phyloP scores from a whole-genome alignment of 2,329 filamentous ascomycete species.

The Sclerotinia subarctica region DNA sequence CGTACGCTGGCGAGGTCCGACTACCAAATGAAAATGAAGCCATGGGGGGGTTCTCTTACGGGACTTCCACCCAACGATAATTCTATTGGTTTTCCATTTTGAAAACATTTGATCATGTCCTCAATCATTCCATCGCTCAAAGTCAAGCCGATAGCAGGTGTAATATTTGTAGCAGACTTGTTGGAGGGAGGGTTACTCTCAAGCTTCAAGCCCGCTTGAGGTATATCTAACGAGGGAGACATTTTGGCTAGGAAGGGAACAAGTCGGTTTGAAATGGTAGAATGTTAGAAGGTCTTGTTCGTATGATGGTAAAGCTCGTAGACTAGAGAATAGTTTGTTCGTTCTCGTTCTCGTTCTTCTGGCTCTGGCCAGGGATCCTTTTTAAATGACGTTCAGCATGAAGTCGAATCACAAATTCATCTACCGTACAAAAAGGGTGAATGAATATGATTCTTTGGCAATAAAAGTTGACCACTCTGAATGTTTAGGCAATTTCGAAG shows the following conservation, averaged over 20 bases:
- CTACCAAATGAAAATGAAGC: constrained; percentile 17
- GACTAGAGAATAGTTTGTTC: background rate
- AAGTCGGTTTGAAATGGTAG: background rate
- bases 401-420: constrained; percentile 18
- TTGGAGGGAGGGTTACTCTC: constrained; percentile 15
- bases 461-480: background rate
- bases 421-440: constrained; percentile 6
- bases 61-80: constrained; percentile 56
- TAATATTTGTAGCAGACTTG: constrained; percentile 11
- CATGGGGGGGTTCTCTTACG: constrained; percentile 47
- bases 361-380: constrained; percentile 13
- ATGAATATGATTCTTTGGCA: background rate
- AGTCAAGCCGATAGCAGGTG: constrained; percentile 47
- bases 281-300: background rate
- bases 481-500: background rate
- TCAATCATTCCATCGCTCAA: constrained; percentile 57
- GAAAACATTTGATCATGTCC: constrained; percentile 59
- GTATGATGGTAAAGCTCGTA: background rate
- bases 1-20: background rate
- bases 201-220: constrained; percentile 18
- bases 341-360: constrained; percentile 1
- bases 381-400: constrained; percentile 19
- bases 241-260: constrained; percentile 2
- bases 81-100: constrained; percentile 54
- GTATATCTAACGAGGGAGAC: constrained; percentile 19